phyloP scores from a whole-genome alignment of 805 yeast species.

The Wickerhamomyces tratensis region DNA sequence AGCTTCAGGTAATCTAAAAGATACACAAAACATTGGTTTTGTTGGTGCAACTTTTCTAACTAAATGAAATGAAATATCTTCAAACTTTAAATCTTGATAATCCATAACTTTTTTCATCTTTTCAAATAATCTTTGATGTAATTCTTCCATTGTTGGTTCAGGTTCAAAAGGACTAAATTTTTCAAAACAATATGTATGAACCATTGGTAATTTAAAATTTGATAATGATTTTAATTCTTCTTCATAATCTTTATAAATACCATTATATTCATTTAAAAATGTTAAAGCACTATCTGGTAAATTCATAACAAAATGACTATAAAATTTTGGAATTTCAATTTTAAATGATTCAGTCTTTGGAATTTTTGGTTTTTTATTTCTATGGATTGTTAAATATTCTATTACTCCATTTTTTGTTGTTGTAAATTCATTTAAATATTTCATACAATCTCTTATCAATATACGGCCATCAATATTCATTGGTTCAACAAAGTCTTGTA shows the following conservation, averaged over 20 bases:
- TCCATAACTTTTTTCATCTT: conserved; percentile 36
- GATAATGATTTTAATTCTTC: conserved; percentile 29
- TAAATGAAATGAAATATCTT: conserved; percentile 54
- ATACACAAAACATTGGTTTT: conserved; percentile 89
- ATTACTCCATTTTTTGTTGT: conserved; percentile 24
- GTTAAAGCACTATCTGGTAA: conserved; percentile 88
- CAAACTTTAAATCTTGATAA: conserved; percentile 35
- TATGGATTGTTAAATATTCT: conserved; percentile 29
- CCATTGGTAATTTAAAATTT: conserved; percentile 53
- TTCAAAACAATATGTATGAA: conserved; percentile 90
- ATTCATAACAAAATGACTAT: conserved; percentile 84
- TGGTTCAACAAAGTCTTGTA: conserved; percentile 45
- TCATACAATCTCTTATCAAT: conserved; percentile 57
- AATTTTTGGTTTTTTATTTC: conserved; percentile 21
- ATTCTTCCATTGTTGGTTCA: conserved; percentile 59
- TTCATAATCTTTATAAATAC: conserved; percentile 44
- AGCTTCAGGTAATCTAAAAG: conserved; percentile 62
- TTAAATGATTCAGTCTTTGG: conserved; percentile 8
- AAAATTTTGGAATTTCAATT: conserved; percentile 39
- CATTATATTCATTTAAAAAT: conserved; percentile 69
- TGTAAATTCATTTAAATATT: conserved; percentile 38
- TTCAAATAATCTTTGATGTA: conserved; percentile 55
- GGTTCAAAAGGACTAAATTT: conserved; percentile 72
- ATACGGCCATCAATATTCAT: conserved; percentile 76
- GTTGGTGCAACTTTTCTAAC: conserved; percentile 96